A percentile compares a stretch with the other conserved stretches of the same genome.
phyloP scores from a whole-genome alignment of 352 stramenopile species.

The Pythium biforme region DNA sequence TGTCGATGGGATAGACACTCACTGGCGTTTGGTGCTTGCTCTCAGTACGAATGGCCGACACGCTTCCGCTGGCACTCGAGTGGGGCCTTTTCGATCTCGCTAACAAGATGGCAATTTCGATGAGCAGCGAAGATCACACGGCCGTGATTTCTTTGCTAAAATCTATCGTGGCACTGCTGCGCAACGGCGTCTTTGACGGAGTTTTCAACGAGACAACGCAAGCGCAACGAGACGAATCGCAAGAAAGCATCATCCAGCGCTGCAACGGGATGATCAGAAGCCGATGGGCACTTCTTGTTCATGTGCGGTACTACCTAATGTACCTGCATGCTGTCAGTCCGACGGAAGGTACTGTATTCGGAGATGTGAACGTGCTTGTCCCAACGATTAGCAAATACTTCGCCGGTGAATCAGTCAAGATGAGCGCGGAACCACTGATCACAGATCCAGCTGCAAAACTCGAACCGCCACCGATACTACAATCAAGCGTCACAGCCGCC shows the following conservation, averaged over 20 bases:
- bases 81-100: conserved; percentile 75
- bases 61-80: conserved; percentile 58
- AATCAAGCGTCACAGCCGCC: not conserved
- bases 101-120: conserved; percentile 61
- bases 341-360: conserved; percentile 62
- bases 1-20: too few species aligned
- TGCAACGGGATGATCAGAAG: conserved; percentile 50
- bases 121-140: conserved; percentile 82
- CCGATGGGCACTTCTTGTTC: conserved; percentile 49
- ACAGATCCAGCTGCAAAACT: not conserved
- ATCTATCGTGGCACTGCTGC: conserved; percentile 50
- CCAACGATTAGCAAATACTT: conserved; percentile 44
- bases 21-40: conserved; percentile 20
- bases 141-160: conserved; percentile 58
- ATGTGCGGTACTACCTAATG: conserved; percentile 72
- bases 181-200: conserved; percentile 59
- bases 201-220: conserved; percentile 26
- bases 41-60: conserved; percentile 56
- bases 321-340: conserved; percentile 73
- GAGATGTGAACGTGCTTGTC: conserved; percentile 48
- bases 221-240: conserved; percentile 23
- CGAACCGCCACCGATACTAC: conserved; percentile 15
- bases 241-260: conserved; percentile 37
- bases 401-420: conserved; percentile 10
- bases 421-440: not conserved